These are phyloP conservation scores for Phytophthora fragariae DNA, from an alignment of 352 stramenopile genomes.

Conservation along the genomic window DNA sequence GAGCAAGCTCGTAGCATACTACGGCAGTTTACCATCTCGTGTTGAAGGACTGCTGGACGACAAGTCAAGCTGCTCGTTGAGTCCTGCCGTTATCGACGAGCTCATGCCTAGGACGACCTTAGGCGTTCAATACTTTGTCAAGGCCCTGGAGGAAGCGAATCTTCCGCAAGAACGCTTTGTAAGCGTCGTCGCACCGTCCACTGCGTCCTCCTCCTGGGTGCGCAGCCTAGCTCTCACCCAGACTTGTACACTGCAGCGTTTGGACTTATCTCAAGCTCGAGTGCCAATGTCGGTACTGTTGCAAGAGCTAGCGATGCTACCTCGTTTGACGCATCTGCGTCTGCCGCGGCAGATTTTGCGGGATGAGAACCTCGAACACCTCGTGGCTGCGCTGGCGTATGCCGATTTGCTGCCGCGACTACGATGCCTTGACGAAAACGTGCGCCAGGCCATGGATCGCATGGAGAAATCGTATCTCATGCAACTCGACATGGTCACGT, in stretches of 20 bases:
- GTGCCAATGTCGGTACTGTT: conserved; percentile 74
- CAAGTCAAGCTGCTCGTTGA: conserved; percentile 15
- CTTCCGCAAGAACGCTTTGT: conserved; percentile 65
- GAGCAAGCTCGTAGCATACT: conserved; percentile 49
- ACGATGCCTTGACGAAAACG: conserved; percentile 62
- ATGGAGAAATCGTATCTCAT: conserved; percentile 74
- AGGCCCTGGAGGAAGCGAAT: conserved; percentile 55
- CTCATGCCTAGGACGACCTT: conserved; percentile 57
- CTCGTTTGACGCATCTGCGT: conserved; percentile 67
- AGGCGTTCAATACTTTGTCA: conserved; percentile 52
- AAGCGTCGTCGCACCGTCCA: conserved; percentile 62
- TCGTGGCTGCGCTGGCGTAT: conserved; percentile 73
- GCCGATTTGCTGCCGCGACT: conserved; percentile 56
- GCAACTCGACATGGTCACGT: conserved; percentile 77
- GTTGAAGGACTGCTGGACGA: conserved; percentile 25
- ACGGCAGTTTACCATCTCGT: conserved; percentile 36
- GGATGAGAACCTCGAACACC: conserved; percentile 79
- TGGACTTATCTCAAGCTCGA: conserved; percentile 66
- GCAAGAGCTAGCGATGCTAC: conserved; percentile 58
- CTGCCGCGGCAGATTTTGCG: conserved; percentile 70
- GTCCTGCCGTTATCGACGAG: conserved; percentile 28
- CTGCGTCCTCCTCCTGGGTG: conserved; percentile 72
- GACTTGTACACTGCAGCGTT: conserved; percentile 58
- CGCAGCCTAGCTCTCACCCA: conserved; percentile 60
- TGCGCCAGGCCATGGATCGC: conserved; percentile 68